Conservation (phyloP, 2,329 filamentous ascomycete genomes). For the Trichoderma hamatum region DNA sequence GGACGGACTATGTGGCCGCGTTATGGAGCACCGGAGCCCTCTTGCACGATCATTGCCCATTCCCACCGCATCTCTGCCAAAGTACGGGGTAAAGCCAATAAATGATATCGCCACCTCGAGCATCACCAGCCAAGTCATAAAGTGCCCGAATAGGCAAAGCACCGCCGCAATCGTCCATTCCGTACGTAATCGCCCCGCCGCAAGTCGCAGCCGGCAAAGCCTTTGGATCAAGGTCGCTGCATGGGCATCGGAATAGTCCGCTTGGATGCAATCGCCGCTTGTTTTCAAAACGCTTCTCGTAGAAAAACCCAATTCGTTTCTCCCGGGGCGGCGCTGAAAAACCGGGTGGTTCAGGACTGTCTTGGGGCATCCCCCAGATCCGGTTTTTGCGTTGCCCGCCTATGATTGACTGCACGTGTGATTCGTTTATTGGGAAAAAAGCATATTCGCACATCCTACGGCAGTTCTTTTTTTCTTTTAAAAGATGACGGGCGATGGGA, state of each 20-base stretch:
- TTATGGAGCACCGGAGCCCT: background rate
- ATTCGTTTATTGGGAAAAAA: background rate
- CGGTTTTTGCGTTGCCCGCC: constrained; percentile 17
- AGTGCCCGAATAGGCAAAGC: constrained; percentile 3
- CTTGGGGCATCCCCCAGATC: background rate
- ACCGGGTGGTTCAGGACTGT: background rate
- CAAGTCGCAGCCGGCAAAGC: constrained; percentile 20
- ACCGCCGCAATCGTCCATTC: constrained; percentile 12
- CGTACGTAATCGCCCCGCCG: constrained; percentile 27
- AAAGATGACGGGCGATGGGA: background rate
- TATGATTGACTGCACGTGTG: constrained; percentile 21
- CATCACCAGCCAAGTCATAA: background rate
- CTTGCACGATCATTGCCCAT: background rate
- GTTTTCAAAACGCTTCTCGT: background rate
- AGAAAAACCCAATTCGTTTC: too few relatives aligned
- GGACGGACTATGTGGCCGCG: background rate
- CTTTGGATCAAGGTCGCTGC: background rate
- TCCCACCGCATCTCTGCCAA: too few relatives aligned
- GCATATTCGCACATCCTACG: background rate
- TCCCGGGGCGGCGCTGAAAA: background rate
- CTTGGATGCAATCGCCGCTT: background rate
- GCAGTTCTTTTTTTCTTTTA: background rate
- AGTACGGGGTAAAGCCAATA: constrained; percentile 4
- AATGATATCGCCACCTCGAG: constrained; percentile 5
- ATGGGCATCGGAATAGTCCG: constrained; percentile 25